phyloP scores from a whole-genome alignment of 2,329 filamentous ascomycete species.

The Paecilomyces formosus region DNA sequence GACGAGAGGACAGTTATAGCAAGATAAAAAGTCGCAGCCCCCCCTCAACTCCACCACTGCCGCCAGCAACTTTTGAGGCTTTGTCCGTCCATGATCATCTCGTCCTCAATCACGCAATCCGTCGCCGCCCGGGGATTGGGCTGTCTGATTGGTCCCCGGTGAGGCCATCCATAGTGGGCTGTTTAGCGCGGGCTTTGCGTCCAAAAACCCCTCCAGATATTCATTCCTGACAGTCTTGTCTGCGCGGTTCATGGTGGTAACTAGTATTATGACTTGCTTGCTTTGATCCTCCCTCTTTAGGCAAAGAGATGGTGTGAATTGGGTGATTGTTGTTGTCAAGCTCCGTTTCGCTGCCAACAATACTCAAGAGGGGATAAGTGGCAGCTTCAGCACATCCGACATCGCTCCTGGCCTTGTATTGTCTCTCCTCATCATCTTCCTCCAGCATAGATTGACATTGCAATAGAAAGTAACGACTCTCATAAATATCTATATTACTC shows the following conservation, averaged over 20 bases:
- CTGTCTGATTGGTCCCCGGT: slow-evolving; percentile 17
- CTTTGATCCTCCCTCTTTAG: not conserved
- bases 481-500: no score
- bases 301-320: not conserved
- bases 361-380: no score
- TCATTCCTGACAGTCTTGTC: no score
- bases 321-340: not conserved
- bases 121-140: slow-evolving; percentile 22
- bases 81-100: slow-evolving; percentile 6
- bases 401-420: not conserved
- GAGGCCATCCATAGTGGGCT: slow-evolving; percentile 11
- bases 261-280: no score
- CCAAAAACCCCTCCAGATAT: not conserved
- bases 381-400: not conserved
- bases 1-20: not conserved
- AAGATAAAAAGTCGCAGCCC: not conserved
- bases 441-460: not conserved
- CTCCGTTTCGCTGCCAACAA: not conserved
- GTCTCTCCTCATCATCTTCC: not conserved
- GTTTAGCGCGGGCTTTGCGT: slow-evolving; percentile 11
- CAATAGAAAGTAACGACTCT: not conserved
- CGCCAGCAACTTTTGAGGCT: slow-evolving; percentile 5
- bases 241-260: no score
- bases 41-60: slow-evolving; percentile 5
- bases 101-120: slow-evolving; percentile 28